Evolutionary conservation across 2,329 filamentous ascomycete genomes (phyloP).

Genomic region (Ceratocystis diversiconidia): DNA sequence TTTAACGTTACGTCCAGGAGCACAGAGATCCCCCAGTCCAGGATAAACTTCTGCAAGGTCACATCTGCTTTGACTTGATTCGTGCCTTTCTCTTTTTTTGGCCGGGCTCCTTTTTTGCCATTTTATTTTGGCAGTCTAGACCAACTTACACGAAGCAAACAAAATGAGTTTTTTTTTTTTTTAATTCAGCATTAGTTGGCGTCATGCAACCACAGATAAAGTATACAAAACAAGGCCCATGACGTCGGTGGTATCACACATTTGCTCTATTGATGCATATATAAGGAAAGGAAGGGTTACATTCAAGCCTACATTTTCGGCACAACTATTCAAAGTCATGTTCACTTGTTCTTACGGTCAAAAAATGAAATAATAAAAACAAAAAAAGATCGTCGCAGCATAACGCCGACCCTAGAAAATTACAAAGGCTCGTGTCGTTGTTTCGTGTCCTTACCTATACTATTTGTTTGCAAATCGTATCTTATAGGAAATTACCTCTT

Average conservation of each 20-base stretch:
- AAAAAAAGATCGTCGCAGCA: too few species aligned
- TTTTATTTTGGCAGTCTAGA: background rate
- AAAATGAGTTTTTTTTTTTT: background rate
- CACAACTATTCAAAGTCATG: background rate
- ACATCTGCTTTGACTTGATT: background rate
- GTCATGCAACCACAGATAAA: background rate
- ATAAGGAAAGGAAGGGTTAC: background rate
- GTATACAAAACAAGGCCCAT: background rate
- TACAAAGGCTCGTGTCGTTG: background rate
- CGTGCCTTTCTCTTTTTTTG: background rate
- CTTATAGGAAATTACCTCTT: background rate
- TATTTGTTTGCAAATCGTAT: background rate
- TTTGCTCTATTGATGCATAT: background rate
- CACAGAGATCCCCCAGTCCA: background rate
- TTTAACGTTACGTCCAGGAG: conserved; percentile 7
- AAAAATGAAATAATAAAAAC: too few species aligned
- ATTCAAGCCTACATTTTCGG: background rate
- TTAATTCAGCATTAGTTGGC: background rate
- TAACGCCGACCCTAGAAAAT: too few species aligned
- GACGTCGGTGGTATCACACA: background rate
- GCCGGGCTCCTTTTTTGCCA: background rate
- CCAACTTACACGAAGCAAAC: background rate
- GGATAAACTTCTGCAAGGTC: conserved; percentile 1
- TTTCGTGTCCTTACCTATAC: background rate
- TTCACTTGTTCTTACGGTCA: too few species aligned